Base-by-base conservation (phyloP, 2,329 filamentous ascomycete species). In the Penicillium hordei region DNA sequence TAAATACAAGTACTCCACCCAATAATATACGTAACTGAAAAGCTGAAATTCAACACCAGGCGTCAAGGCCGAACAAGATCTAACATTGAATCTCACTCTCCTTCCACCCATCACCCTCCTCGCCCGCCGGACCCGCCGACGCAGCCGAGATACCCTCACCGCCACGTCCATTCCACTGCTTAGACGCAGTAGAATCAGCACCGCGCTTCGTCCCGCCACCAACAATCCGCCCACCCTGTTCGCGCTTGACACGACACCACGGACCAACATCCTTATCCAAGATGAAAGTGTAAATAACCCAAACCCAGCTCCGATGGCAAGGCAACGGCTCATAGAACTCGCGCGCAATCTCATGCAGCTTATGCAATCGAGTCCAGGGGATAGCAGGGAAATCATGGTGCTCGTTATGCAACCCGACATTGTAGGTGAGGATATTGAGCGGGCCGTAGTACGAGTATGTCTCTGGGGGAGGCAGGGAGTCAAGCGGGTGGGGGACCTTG, bases 371-470 rank as follows among this genome's bases (percentile, higher is more conserved):
- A 10, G 92, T 97, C 94, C 94, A 99, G 0, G 94, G 93, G 46
- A 99, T 86, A 48, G 94, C 94, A 12, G 94, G 94, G 78, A 99
- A 99, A 76, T 99, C 94, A 75, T 99, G 94, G 77, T 99, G 94
- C 81, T 99, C 94, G 74, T 99, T 99, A 81, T 99, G 94, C 70
- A 97, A 80, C 52, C 94, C 94, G 45, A 99, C 94, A 68, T 99
- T 99, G 82, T 97, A 99, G 0, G 93, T 96, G 49, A 99, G 78
- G 68, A 92, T 78, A 78, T 99, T 99, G 64, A 97, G 83, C 0
- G 89, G 86, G 0, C 94, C 94, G 73, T 99, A 99, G 83, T 99
- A 99, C 48, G 89, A 93, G 79, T 91, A 99, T 1, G 94, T 99
- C 81, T 99, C 94, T 2, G 94, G 93, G 5, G 96, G 83, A 17